Evolutionary conservation across 179 eudicot genomes (phyloP).

Genomic region (Silene coronaria): DNA sequence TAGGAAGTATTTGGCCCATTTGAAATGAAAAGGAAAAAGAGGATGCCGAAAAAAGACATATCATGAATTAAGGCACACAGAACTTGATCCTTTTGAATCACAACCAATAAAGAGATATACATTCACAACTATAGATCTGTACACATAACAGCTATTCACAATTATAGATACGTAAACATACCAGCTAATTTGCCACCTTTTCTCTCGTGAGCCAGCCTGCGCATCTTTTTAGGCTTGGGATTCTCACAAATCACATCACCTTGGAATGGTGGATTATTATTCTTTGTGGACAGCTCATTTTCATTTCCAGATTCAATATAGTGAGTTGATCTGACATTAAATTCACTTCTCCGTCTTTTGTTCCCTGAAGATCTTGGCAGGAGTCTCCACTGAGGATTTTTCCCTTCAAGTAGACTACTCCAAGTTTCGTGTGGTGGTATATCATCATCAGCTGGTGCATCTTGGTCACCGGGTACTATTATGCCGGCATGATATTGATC

Average conservation of each 20-base stretch:
- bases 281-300: background rate
- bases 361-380: slow-evolving; percentile 29
- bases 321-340: slow-evolving; percentile 4
- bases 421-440: slow-evolving; percentile 41
- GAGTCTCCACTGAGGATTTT: slow-evolving; percentile 46
- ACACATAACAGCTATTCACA: slow-evolving; percentile 16
- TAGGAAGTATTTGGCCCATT: too few species aligned
- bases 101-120: background rate
- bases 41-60: background rate
- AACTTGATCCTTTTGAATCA: background rate
- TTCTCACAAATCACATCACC: slow-evolving; percentile 1
- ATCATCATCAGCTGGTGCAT: slow-evolving; percentile 30
- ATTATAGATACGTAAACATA: slow-evolving; percentile 13
- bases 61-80: background rate
- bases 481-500: slow-evolving; percentile 30
- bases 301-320: slow-evolving; percentile 13
- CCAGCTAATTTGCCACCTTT: slow-evolving; percentile 14
- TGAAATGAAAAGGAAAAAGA: too few species aligned
- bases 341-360: slow-evolving; percentile 26
- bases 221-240: slow-evolving; percentile 15
- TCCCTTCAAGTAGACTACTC: slow-evolving; percentile 46
- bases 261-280: slow-evolving; percentile 3
- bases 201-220: slow-evolving; percentile 10
- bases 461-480: slow-evolving; percentile 44
- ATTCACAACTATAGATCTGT: slow-evolving; percentile 3